Percentiles rank a stretch among this genome's conserved stretches.
Conservation (phyloP, 306 rosid genomes). For the Prunus armeniaca region DNA sequence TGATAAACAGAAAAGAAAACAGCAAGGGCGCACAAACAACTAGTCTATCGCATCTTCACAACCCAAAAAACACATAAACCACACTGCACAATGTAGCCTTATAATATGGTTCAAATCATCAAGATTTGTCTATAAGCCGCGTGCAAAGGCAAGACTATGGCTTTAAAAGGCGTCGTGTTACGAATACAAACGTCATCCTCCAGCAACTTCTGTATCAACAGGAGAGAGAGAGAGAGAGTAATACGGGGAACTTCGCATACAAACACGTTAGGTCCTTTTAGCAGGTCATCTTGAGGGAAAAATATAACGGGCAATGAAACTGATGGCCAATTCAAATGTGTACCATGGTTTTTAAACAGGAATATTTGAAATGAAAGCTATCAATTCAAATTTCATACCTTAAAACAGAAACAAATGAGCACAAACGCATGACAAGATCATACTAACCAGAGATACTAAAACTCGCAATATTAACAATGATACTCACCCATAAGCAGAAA, state of each 20-base stretch:
- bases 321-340: neutral
- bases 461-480: conserved; percentile 33
- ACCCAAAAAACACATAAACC: neutral
- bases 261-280: neutral
- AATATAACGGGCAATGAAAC: neutral
- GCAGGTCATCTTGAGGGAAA: neutral
- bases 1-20: too few relatives aligned
- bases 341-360: neutral
- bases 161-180: neutral
- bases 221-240: neutral
- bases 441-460: neutral
- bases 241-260: too few relatives aligned
- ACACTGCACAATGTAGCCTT: neutral
- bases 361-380: neutral
- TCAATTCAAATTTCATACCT: neutral
- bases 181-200: too few relatives aligned
- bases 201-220: too few relatives aligned
- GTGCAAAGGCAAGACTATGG: neutral
- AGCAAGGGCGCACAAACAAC: neutral
- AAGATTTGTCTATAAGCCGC: neutral
- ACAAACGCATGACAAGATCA: neutral
- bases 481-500: conserved; percentile 37
- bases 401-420: neutral
- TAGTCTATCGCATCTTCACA: neutral
- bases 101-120: neutral